phyloP scores from a whole-genome alignment of 2,329 filamentous ascomycete genomes.

The Pseudonectria foliicola region DNA sequence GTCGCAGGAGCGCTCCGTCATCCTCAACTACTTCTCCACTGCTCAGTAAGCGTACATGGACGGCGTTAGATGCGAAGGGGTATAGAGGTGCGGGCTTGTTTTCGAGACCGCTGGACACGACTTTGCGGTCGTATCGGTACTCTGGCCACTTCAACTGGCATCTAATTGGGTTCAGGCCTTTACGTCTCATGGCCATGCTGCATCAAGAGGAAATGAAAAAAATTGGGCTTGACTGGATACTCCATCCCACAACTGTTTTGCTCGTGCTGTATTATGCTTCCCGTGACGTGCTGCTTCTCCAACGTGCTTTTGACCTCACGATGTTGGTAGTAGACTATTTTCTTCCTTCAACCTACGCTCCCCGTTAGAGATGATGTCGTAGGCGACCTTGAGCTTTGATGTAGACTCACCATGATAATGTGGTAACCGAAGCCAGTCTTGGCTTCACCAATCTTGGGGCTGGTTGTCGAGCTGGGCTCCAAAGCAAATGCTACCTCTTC shows the following conservation, averaged over 20 bases:
- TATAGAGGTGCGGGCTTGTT: conserved; percentile 33
- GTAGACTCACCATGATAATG: conserved; percentile 60
- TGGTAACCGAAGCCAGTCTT: conserved; percentile 75
- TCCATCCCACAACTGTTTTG: neutral
- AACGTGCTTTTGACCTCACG: no score
- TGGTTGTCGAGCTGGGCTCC: conserved; percentile 56
- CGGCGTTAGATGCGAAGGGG: conserved; percentile 30
- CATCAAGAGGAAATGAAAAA: conserved; percentile 36
- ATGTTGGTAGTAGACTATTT: conserved; percentile 25
- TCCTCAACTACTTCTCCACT: conserved; percentile 99
- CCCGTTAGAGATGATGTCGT: neutral
- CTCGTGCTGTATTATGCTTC: no score
- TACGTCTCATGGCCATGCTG: conserved; percentile 27
- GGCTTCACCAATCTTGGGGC: conserved; percentile 59
- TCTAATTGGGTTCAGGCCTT: conserved; percentile 33
- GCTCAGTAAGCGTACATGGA: conserved; percentile 47
- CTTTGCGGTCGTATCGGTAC: conserved; percentile 32
- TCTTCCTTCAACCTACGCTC: conserved; percentile 32
- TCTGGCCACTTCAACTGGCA: conserved; percentile 42
- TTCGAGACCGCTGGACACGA: conserved; percentile 28
- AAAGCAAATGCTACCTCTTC: conserved; percentile 66
- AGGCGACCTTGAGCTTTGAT: neutral
- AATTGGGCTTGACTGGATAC: conserved; percentile 25
- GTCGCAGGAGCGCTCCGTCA: conserved; percentile 95
- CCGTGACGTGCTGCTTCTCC: no score